Percentiles rank a stretch among this genome's conserved stretches.
Evolutionary conservation across 306 rosid species (phyloP).

Genomic region (Echinosophora koreensis): DNA sequence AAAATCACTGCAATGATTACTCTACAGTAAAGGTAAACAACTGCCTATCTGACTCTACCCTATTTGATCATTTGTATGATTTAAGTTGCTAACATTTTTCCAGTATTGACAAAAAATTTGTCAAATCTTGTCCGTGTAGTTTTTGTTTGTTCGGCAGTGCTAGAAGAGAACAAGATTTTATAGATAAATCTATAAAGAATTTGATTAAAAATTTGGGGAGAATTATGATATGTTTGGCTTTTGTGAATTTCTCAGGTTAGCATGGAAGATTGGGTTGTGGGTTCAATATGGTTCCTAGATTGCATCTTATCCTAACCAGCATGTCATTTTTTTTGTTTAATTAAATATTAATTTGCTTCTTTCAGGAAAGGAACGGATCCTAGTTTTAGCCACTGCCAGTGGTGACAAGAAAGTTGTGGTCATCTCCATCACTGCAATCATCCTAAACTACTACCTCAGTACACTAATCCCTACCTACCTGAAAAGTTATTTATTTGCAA

Average conservation of each 20-base stretch:
- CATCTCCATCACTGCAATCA: constrained; percentile 54
- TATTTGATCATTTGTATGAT: not conserved
- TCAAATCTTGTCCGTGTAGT: not conserved
- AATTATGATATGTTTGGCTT: not conserved
- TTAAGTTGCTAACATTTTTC: not conserved
- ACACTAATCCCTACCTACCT: constrained; percentile 5
- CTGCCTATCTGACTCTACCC: not conserved
- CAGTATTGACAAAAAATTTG: not conserved
- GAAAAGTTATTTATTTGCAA: constrained; percentile 1
- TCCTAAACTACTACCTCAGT: constrained; percentile 40
- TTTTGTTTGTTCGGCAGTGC: not conserved
- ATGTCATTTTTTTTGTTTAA: not conserved
- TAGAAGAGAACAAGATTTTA: not conserved
- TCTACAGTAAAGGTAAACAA: constrained; percentile 1
- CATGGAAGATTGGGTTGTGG: not conserved
- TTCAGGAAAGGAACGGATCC: constrained; percentile 57
- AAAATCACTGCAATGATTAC: constrained; percentile 34
- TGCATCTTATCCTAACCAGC: not conserved
- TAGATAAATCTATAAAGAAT: not conserved
- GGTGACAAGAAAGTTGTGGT: constrained; percentile 77
- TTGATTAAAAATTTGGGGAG: not conserved
- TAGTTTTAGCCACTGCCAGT: constrained; percentile 67
- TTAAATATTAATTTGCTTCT: not conserved
- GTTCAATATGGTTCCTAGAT: constrained; percentile 2
- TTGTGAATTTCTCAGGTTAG: not conserved